Base-by-base conservation (phyloP, 108 stramenopile genomes). In the Cyclostephanos invisitatus region DNA sequence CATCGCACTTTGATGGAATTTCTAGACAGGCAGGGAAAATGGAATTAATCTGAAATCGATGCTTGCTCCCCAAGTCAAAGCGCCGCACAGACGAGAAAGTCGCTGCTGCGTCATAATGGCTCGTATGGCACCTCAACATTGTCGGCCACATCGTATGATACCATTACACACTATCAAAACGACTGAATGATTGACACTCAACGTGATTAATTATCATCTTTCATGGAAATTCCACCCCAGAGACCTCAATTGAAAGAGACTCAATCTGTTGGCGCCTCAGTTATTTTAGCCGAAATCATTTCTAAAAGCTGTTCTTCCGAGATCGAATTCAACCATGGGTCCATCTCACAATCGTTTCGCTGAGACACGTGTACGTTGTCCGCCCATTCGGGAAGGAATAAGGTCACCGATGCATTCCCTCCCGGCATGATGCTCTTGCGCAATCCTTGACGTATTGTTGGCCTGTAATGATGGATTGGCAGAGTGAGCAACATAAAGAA, bases 281-380 rank as follows among this genome's bases (percentile, higher is more conserved):
- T 54, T 46, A 75, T 76, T 42, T 47, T 38, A 14, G 75, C 75
- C 28, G 75, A 68, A 11, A 68, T 64, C 22, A 70, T 44, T 57
- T 77, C 69, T 10, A 70, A n/a, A 32, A 79, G 56, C 59, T 74
- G 49, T 24, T 68, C 66, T 28, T 81, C 75, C 11, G 70, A 62
- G 0, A 71, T 29, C 14, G 73, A 40, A 73, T 77, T 77, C 64
- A 81, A 22, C 80, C 70, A 73, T 15, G 80, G 75, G 48, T 81
- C 80, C 75, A 75, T 77, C 64, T 72, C 80, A 7, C 74, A 70
- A 27, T 77, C 75, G 67, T 77, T 75, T 20, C 46, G 22, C 28
- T 81, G 74, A 14, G 64, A 24, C 24, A 22, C 54, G 47, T 81
- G 70, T 48, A 76, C 49, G 48, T 58, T 78, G 32, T 67, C 40